Conservation (phyloP, 176 grass and related monocot species). For the Hordeum vulgare region DNA sequence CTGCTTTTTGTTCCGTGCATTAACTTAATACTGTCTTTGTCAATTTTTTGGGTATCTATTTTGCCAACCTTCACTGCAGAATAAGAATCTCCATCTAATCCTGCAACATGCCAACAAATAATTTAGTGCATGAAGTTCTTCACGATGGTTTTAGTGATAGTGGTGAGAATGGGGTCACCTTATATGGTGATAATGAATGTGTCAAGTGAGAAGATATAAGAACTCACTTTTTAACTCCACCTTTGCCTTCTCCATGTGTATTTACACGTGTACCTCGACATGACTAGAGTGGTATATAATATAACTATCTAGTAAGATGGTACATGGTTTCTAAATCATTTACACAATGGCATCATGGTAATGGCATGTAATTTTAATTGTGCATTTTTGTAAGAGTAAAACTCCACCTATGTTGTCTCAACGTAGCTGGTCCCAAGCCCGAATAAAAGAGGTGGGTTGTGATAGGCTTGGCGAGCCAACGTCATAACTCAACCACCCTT, state of each 20-base stretch:
- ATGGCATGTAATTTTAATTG: not conserved
- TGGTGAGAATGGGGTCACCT: slow-evolving; percentile 63
- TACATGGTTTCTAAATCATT: not conserved
- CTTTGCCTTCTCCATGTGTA: not conserved
- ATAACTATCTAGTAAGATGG: not conserved
- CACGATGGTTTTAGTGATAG: slow-evolving; percentile 79
- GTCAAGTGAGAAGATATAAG: slow-evolving; percentile 48
- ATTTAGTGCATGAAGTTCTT: slow-evolving; percentile 60
- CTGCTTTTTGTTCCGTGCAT: not conserved
- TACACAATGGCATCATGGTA: not conserved
- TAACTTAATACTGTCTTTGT: not conserved
- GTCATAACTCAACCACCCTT: too few species aligned
- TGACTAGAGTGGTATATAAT: not conserved
- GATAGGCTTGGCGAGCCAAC: too few species aligned
- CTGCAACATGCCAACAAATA: slow-evolving; percentile 28
- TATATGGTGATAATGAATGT: slow-evolving; percentile 58
- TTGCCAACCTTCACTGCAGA: not conserved
- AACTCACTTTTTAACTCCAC: not conserved
- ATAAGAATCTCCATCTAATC: slow-evolving; percentile 18
- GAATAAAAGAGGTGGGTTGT: too few species aligned
- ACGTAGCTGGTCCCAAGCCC: too few species aligned
- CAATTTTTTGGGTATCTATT: not conserved
- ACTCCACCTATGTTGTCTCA: too few species aligned
- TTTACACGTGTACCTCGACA: not conserved
- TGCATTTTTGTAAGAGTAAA: not conserved